Evolutionary conservation across 73 alveolate species (phyloP), one percentile per base, ranked within the genome.

Genomic region (Breviolum minutum): DNA sequence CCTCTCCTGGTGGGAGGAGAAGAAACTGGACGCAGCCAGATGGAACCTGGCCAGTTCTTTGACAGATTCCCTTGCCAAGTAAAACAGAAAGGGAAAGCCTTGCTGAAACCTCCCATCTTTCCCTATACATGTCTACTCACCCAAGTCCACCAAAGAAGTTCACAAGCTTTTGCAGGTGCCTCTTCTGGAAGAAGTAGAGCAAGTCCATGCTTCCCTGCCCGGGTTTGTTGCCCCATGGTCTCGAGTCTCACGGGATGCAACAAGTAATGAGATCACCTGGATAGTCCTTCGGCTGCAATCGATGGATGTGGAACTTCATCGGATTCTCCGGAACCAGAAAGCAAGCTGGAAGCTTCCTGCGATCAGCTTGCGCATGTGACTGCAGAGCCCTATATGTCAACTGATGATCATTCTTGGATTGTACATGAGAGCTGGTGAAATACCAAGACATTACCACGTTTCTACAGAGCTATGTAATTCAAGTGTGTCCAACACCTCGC

Each of bases 101-200:
- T 40, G 54, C 54, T 40, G 5, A 40, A 40, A 40, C 54, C 54
- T 40, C 54, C 54, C 54, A 40, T 40, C 54, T 40, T 40, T 40
- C 54, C 54, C 54, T 40, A 40, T 40, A 40, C 54, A 40, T 40
- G 54, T 40, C 54, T 40, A 40, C 54, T 40, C 54, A 40, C 54
- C 54, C 5, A 40, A 40, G 54, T 40, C 54, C 54, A 40, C 54
- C 54, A 40, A 40, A 40, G 0, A 3, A 40, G 54, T 40, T 40
- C 54, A 40, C 54, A 40, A 40, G 54, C 54, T 40, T 40, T 40
- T 40, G 54, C 77, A 68, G n/a, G 29, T 22, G 40, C 97, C 97
- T 70, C 48, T 63, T 90, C 97, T 7, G 97, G 97, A 5, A 90
- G 97, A 11, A 90, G 88, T 32, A 90, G 74, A 19, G 97, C 97